Conservation (phyloP, 163 green algal species). For the Scenedesmus sp. region DNA sequence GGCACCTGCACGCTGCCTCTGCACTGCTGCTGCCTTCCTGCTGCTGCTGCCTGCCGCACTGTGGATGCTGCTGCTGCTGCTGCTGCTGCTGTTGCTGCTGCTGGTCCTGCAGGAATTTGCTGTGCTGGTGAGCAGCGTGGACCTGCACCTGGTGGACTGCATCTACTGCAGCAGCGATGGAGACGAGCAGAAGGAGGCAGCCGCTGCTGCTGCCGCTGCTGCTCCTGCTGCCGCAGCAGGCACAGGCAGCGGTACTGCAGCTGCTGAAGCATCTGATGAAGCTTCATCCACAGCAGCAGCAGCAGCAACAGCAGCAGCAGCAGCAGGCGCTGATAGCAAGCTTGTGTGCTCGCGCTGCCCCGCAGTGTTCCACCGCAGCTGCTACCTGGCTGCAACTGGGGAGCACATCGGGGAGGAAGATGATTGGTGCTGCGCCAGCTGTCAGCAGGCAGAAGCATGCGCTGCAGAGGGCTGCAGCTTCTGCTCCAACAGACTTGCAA, state of each 20-base stretch:
- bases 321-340: not conserved
- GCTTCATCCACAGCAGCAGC: not conserved
- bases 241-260: not conserved
- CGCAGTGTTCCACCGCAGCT: constrained; percentile 22
- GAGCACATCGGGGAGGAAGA: not conserved
- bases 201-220: not conserved
- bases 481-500: not conserved
- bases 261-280: not conserved
- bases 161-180: constrained; percentile 23
- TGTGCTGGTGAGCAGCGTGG: constrained; percentile 8
- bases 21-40: too few relatives aligned
- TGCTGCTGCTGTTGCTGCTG: not conserved
- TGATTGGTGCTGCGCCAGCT: constrained; percentile 24
- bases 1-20: too few relatives aligned
- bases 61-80: not conserved
- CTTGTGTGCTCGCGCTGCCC: constrained; percentile 9
- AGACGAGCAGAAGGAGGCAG: not conserved
- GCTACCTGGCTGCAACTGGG: not conserved
- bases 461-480: constrained; percentile 23
- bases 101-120: constrained; percentile 13
- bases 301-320: not conserved
- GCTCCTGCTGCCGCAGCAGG: not conserved
- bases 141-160: constrained; percentile 17
- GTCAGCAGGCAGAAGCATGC: not conserved
- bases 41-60: too few relatives aligned